Evolutionary conservation across 1,139 yeast genomes (phyloP).

Genomic region (Pichia sp.): DNA sequence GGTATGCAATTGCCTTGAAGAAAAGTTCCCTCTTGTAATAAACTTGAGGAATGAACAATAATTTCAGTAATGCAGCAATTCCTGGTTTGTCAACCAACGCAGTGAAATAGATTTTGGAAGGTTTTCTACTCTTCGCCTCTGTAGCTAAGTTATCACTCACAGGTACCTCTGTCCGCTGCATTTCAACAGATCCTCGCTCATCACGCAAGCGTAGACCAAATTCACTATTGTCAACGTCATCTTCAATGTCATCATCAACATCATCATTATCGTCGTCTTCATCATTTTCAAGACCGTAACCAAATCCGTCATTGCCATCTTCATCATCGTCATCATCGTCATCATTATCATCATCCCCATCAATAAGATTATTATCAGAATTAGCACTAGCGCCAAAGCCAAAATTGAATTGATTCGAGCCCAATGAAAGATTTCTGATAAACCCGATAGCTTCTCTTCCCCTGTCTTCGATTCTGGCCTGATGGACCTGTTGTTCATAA

Average conservation of each 20-base stretch:
- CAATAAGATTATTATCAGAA: slow-evolving; percentile 9
- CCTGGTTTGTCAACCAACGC: slow-evolving; percentile 77
- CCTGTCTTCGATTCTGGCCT: slow-evolving; percentile 35
- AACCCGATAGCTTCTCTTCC: slow-evolving; percentile 46
- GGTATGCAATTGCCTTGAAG: slow-evolving; percentile 60
- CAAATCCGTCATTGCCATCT: slow-evolving; percentile 16
- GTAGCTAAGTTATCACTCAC: not conserved
- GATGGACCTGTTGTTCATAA: slow-evolving; percentile 78
- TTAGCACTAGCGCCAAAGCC: not conserved
- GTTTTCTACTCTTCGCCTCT: slow-evolving; percentile 19
- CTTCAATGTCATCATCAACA: slow-evolving; percentile 30
- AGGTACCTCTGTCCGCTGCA: slow-evolving; percentile 11
- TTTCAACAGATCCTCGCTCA: slow-evolving; percentile 21
- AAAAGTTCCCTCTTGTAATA: slow-evolving; percentile 60
- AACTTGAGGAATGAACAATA: slow-evolving; percentile 71
- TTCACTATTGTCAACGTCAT: slow-evolving; percentile 23
- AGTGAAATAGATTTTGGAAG: slow-evolving; percentile 45
- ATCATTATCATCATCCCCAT: slow-evolving; percentile 22
- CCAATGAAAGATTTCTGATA: slow-evolving; percentile 11
- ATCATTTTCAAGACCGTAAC: not conserved
- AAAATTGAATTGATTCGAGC: slow-evolving; percentile 3
- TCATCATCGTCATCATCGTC: not conserved
- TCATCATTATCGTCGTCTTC: slow-evolving; percentile 29
- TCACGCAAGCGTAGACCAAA: not conserved
- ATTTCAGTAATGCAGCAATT: slow-evolving; percentile 64